Conservation (phyloP, 2,329 filamentous ascomycete genomes). For the Colletotrichum camelliae region DNA sequence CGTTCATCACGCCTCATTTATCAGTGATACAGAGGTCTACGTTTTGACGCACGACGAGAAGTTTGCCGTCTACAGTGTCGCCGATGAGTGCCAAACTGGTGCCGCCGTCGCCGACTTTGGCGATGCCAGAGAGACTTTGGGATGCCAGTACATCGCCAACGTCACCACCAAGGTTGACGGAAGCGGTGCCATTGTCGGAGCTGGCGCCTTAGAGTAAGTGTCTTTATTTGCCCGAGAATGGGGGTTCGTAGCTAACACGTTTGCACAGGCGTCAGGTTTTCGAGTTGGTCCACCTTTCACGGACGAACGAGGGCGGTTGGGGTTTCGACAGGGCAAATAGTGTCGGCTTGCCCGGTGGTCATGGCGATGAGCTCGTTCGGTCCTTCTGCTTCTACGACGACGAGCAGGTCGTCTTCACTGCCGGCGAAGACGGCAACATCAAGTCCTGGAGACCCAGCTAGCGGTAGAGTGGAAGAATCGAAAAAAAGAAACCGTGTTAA, state of each 20-base stretch:
- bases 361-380: constrained; percentile 68
- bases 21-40: constrained; percentile 69
- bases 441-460: constrained; percentile 56
- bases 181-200: constrained; percentile 64
- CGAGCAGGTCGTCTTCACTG: constrained; percentile 62
- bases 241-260: not conserved
- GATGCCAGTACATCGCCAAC: constrained; percentile 77
- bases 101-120: constrained; percentile 65
- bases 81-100: constrained; percentile 66
- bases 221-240: not conserved
- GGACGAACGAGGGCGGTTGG: constrained; percentile 53
- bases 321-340: constrained; percentile 57
- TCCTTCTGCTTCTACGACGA: constrained; percentile 69
- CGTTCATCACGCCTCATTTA: constrained; percentile 76
- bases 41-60: constrained; percentile 81
- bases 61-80: constrained; percentile 74
- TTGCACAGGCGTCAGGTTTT: constrained; percentile 57
- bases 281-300: constrained; percentile 64
- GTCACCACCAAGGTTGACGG: constrained; percentile 65
- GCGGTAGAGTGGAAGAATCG: not conserved
- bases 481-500: not conserved
- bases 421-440: constrained; percentile 63
- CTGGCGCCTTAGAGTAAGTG: constrained; percentile 70
- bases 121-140: constrained; percentile 69
- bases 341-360: constrained; percentile 66